A percentile compares a stretch with the other conserved stretches of the same genome.
Conservation (phyloP, 106 monocot species). For the Apostasia ramifera region DNA sequence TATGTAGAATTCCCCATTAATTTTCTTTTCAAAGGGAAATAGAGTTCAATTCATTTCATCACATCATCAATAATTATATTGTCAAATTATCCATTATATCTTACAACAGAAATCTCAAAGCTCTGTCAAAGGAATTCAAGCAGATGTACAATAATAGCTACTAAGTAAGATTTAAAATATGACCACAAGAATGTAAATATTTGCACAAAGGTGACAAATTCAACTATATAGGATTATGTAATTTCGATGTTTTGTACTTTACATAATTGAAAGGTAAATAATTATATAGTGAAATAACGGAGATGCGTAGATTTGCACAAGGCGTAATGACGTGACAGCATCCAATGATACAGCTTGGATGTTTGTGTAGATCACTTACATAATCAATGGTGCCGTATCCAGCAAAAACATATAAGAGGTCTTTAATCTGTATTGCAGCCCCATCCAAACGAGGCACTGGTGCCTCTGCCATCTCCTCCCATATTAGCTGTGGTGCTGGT, state of each 20-base stretch:
- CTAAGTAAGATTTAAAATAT: not conserved
- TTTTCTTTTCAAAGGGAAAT: too few relatives aligned
- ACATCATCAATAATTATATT: too few relatives aligned
- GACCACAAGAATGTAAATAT: not conserved
- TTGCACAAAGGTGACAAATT: not conserved
- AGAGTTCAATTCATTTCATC: too few relatives aligned
- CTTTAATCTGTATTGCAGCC: conserved; percentile 71
- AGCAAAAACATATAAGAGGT: conserved; percentile 79
- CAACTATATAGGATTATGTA: not conserved
- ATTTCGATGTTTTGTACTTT: not conserved
- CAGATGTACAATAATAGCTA: not conserved
- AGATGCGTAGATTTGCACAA: too few relatives aligned
- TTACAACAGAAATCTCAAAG: too few relatives aligned
- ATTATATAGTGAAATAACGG: too few relatives aligned
- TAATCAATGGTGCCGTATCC: conserved; percentile 80
- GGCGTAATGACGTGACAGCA: too few relatives aligned
- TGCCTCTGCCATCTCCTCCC: conserved; percentile 85
- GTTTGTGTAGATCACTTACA: conserved; percentile 34
- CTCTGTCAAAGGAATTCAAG: not conserved
- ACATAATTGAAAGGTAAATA: too few relatives aligned
- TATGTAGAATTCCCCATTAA: too few relatives aligned
- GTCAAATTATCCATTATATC: too few relatives aligned
- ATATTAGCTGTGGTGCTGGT: conserved; percentile 48
- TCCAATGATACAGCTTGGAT: not conserved
- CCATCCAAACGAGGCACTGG: conserved; percentile 88